Base-by-base conservation (phyloP, 2,329 filamentous ascomycete species). In the Aspergillus transmontanensis region DNA sequence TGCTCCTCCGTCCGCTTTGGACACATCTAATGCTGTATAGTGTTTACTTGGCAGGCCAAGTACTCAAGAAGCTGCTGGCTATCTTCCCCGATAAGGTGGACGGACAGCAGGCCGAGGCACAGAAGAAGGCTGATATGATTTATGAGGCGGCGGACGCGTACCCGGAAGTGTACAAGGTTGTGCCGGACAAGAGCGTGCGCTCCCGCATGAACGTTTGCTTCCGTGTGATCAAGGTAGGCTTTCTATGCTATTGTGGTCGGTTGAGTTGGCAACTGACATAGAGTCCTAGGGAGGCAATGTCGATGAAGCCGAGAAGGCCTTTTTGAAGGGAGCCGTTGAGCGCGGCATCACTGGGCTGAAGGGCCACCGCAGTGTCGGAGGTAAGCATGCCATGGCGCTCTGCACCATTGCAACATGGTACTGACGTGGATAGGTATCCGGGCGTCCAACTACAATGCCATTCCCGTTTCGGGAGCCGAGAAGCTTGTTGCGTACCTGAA, bases 191-290 rank as follows among this genome's bases (percentile, higher is more conserved):
- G 79, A 82, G 82, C 26, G 90, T 86, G 3, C 90, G 94, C 61
- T 96, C 92, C 71, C 84, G 93, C 60, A 97, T 98, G 91, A 98
- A 98, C 79, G 91, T 98, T 63, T 97, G 93, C 84, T 97, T 97
- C 84, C 84, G 93, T 19, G 85, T 96, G 21, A 82, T 83, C 82
- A 73, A 83, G 79, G 71, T 71, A 64, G 11, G 60, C 21, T 16
- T 23, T 19, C 12, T 36, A 10, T 30, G 6, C 5, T 10, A 19
- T 69, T 11, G 12, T 6, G 9, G 30, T 51, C 10, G 28, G 9
- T 51, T 32, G 48, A 12, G 14, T 21, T 32, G 48, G 28, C 4
- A 3, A 57, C 23, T n/a, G 10, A 57, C 36, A 6, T 50, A 7
- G 50, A 75, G 45, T 26, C 21, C 21, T 77, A 82, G 55, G 86